phyloP scores from a whole-genome alignment of 1,284 basidiomycete genomes.

The Trametes polyzona region DNA sequence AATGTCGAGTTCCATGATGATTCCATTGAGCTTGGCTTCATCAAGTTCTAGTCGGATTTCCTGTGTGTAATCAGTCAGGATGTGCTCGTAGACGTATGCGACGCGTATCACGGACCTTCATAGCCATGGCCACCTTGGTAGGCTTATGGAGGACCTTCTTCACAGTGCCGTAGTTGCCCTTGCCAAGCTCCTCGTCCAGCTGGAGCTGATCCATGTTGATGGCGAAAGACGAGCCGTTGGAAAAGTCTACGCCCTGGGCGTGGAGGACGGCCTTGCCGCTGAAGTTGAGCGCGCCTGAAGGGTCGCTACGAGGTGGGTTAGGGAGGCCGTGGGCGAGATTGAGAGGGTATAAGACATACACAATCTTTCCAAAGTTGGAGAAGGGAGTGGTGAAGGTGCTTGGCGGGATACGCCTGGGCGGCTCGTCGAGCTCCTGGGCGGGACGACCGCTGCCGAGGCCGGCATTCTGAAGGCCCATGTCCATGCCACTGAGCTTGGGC shows the following conservation, averaged over 20 bases:
- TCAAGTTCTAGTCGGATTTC: slow-evolving; percentile 99
- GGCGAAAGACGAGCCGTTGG: slow-evolving; percentile 88
- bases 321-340: background rate
- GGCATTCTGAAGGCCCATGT: slow-evolving; percentile 60
- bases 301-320: slow-evolving; percentile 63
- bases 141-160: slow-evolving; percentile 94
- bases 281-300: slow-evolving; percentile 93
- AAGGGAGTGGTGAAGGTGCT: slow-evolving; percentile 76
- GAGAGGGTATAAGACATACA: slow-evolving; percentile 57
- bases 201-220: slow-evolving; percentile 97
- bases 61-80: slow-evolving; percentile 44
- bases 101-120: slow-evolving; percentile 86
- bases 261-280: slow-evolving; percentile 92
- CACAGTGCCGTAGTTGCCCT: slow-evolving; percentile 97
- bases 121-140: slow-evolving; percentile 96
- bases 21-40: slow-evolving; percentile 91
- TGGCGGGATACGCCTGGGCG: slow-evolving; percentile 46
- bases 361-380: slow-evolving; percentile 92
- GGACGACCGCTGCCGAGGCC: slow-evolving; percentile 70
- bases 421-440: slow-evolving; percentile 46
- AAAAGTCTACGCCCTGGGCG: slow-evolving; percentile 93
- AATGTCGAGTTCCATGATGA: slow-evolving; percentile 99
- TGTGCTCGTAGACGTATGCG: background rate
- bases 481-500: slow-evolving; percentile 64
- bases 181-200: slow-evolving; percentile 90